phyloP scores from a whole-genome alignment of 2,329 filamentous ascomycete genomes.

The Stachybotrys elegans region DNA sequence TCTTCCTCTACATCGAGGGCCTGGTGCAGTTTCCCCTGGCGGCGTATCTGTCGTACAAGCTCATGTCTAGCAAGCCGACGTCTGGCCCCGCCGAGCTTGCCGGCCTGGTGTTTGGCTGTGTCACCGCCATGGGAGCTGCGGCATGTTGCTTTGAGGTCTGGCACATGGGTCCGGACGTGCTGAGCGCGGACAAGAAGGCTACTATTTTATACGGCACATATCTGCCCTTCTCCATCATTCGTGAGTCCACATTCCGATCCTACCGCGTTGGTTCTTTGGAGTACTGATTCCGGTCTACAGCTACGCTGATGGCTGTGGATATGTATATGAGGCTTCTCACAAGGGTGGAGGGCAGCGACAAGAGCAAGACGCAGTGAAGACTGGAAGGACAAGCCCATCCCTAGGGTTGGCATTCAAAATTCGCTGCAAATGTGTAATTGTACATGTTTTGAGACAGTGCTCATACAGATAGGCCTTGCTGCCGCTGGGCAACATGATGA shows the following conservation, averaged over 20 bases:
- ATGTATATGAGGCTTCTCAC: slow-evolving; percentile 48
- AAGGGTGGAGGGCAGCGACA: slow-evolving; percentile 30
- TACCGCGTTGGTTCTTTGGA: too few species aligned
- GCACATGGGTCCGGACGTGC: slow-evolving; percentile 41
- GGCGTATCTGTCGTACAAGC: slow-evolving; percentile 38
- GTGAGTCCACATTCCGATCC: slow-evolving; percentile 33
- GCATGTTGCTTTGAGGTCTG: slow-evolving; percentile 46
- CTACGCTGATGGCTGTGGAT: slow-evolving; percentile 44
- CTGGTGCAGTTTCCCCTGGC: slow-evolving; percentile 45
- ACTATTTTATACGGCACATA: slow-evolving; percentile 44
- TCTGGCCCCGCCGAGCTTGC: slow-evolving; percentile 41
- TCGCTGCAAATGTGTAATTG: too few species aligned
- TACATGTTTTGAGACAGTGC: too few species aligned
- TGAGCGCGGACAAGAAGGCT: slow-evolving; percentile 38
- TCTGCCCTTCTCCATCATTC: slow-evolving; percentile 45
- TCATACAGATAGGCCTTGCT: too few species aligned
- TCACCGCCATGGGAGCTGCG: slow-evolving; percentile 46
- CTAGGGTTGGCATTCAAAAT: too few species aligned
- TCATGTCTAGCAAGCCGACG: slow-evolving; percentile 28
- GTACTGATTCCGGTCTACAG: slow-evolving; percentile 25
- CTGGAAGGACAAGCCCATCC: too few species aligned
- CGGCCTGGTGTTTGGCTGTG: slow-evolving; percentile 44
- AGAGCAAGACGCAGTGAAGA: slow-evolving; percentile 31
- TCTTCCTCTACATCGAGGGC: slow-evolving; percentile 46
- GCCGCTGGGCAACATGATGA: too few species aligned